Base-by-base conservation (phyloP, 2,329 filamentous ascomycete genomes). In the Calonectria montana region DNA sequence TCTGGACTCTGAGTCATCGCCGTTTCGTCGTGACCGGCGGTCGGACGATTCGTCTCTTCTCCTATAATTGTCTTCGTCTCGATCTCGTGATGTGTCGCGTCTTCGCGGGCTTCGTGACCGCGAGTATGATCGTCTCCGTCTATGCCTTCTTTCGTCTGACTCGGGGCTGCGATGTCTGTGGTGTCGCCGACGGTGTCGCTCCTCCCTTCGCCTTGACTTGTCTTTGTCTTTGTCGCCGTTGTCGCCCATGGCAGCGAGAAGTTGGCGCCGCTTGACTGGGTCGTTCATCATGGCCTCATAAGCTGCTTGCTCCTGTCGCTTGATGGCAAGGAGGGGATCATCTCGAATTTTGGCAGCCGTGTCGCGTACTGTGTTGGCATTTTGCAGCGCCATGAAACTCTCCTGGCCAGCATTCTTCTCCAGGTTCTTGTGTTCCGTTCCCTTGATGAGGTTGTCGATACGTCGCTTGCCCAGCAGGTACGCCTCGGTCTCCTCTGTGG, bases 401-500 rank as follows among this genome's bases (percentile, higher is more conserved):
- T 93, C 91, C 73, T 91, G 84, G 0, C 88, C 88, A 6, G 92
- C 89, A 39, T 91, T 88, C 83, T 97, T 98, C 83, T 95, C 93
- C 69, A 98, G 84, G 75, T 93, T 94, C 81, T 97, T 93, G 76
- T 91, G 91, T 59, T 97, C 94, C 45, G 93, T 93, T 61, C 94
- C 94, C 82, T 97, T 91, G 67, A 99, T 88, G 39, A 91, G 82
- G 15, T 92, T 92, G 86, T 98, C 96, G 81, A 99, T 96, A 70
- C 96, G 90, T 70, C 97, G 90, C 87, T 98, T 98, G 65, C 97
- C 97, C 16, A 99, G 88, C 1, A 99, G 85, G 82, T 97, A 99
- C 4, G 94, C 95, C 81, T 99, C 97, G 85, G 94, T 95, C 84
- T 98, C 97, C 82, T 98, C 96, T 5, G 90, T 91, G 45, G 91